These are phyloP conservation scores for Ogataea siamensis DNA, from an alignment of 805 yeast species.

Conservation along the genomic window DNA sequence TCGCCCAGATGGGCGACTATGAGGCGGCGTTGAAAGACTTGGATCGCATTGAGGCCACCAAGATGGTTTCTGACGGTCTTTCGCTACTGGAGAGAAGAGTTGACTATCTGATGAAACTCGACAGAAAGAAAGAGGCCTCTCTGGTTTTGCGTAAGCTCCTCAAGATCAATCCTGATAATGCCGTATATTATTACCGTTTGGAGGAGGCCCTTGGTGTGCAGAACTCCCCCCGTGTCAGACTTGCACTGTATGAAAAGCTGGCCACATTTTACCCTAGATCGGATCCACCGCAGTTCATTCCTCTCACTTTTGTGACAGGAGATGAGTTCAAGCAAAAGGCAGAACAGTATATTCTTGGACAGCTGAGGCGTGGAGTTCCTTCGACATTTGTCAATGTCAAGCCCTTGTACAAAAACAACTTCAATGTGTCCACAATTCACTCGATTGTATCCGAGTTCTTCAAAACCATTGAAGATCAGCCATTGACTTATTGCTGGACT, in stretches of 20 bases:
- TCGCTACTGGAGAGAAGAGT: conserved; percentile 68
- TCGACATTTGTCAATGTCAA: conserved; percentile 85
- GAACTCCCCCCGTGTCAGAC: conserved; percentile 47
- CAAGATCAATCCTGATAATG: conserved; percentile 83
- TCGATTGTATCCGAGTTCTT: conserved; percentile 52
- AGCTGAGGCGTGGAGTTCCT: conserved; percentile 81
- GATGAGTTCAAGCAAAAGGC: conserved; percentile 45
- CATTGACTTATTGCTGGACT: conserved; percentile 63
- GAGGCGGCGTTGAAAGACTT: conserved; percentile 62
- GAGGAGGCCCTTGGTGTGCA: conserved; percentile 62
- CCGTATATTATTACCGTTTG: conserved; percentile 59
- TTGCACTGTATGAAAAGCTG: conserved; percentile 62
- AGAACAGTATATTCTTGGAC: conserved; percentile 52
- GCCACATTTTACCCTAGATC: conserved; percentile 74
- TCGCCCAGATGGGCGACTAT: conserved; percentile 62
- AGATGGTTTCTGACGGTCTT: conserved; percentile 52
- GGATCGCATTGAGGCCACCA: conserved; percentile 49
- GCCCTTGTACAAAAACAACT: conserved; percentile 60
- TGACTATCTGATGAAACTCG: conserved; percentile 56
- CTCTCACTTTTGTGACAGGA: conserved; percentile 67
- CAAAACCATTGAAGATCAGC: conserved; percentile 31
- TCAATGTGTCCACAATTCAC: conserved; percentile 43
- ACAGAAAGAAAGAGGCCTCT: conserved; percentile 61
- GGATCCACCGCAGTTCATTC: conserved; percentile 76
- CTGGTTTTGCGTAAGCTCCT: conserved; percentile 63